These are phyloP conservation scores for Kodamaea restingae DNA, from an alignment of 805 yeast genomes.

Conservation along the genomic window DNA sequence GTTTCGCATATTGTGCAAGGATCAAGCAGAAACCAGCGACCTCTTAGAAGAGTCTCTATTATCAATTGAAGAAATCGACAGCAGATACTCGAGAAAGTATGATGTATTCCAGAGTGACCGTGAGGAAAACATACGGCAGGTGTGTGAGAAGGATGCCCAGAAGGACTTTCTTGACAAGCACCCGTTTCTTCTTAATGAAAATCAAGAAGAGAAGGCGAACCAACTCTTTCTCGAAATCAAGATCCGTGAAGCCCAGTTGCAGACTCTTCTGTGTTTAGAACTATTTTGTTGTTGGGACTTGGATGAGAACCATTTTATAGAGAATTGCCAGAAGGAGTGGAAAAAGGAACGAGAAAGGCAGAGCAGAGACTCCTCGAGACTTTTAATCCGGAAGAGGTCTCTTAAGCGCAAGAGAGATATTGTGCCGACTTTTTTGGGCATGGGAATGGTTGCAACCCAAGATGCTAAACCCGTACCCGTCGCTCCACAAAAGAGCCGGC, in stretches of 20 bases:
- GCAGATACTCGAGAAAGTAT: slow-evolving; percentile 35
- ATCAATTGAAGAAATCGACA: slow-evolving; percentile 37
- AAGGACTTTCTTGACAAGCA: slow-evolving; percentile 18
- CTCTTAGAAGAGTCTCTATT: slow-evolving; percentile 29
- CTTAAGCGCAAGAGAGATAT: slow-evolving; percentile 20
- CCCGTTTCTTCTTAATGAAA: slow-evolving; percentile 17
- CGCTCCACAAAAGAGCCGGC: not conserved
- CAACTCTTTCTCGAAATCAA: slow-evolving; percentile 41
- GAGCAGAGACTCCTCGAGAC: slow-evolving; percentile 17
- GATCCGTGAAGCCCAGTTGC: slow-evolving; percentile 54
- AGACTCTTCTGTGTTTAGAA: slow-evolving; percentile 47
- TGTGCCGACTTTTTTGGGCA: slow-evolving; percentile 42
- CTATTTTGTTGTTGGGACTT: slow-evolving; percentile 31
- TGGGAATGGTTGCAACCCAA: slow-evolving; percentile 24
- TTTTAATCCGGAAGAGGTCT: slow-evolving; percentile 19
- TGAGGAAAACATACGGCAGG: slow-evolving; percentile 6
- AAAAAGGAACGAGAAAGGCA: slow-evolving; percentile 23
- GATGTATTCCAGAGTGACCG: slow-evolving; percentile 16
- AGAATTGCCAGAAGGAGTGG: slow-evolving; percentile 20
- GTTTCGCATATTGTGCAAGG: slow-evolving; percentile 38
- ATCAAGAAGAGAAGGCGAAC: slow-evolving; percentile 17
- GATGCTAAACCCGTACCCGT: not conserved
- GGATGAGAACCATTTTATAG: slow-evolving; percentile 35
- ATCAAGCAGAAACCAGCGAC: slow-evolving; percentile 9
- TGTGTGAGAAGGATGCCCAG: slow-evolving; percentile 24